phyloP scores from a whole-genome alignment of 345 rosid genomes.

The Euphorbia pulcherrima region DNA sequence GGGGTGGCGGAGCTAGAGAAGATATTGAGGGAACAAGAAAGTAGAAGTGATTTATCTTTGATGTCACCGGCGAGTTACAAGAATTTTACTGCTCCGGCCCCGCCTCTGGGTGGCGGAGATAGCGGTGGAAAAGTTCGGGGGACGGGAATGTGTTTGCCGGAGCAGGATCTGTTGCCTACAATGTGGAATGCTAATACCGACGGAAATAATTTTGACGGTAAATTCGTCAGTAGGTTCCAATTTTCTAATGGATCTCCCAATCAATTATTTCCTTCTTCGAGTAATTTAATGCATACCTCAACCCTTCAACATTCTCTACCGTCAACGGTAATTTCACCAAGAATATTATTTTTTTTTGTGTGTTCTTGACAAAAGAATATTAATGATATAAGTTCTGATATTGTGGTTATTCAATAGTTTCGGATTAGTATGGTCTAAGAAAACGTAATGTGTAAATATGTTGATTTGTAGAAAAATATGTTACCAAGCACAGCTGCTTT shows the following conservation, averaged over 20 bases:
- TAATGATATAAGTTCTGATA: too few species aligned
- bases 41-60: not conserved
- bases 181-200: constrained; percentile 15
- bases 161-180: constrained; percentile 23
- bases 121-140: constrained; percentile 21
- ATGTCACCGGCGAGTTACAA: not conserved
- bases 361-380: too few species aligned
- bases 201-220: not conserved
- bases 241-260: constrained; percentile 32
- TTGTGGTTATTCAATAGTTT: not conserved
- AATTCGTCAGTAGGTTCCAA: constrained; percentile 9
- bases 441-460: too few species aligned
- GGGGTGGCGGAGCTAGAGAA: constrained; percentile 83
- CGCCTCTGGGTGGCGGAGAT: constrained; percentile 10
- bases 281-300: constrained; percentile 21
- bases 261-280: constrained; percentile 36
- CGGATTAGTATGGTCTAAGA: too few species aligned
- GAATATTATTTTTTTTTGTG: not conserved
- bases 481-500: constrained; percentile 17
- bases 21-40: constrained; percentile 63
- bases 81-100: constrained; percentile 8
- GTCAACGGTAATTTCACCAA: constrained; percentile 29
- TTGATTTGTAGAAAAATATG: constrained; percentile 37
- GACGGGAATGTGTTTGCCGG: constrained; percentile 26
- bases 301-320: constrained; percentile 33